These are phyloP conservation scores for Mortierella sp. DNA, from an alignment of 371 early-diverging fungal genomes.

Conservation along the genomic window DNA sequence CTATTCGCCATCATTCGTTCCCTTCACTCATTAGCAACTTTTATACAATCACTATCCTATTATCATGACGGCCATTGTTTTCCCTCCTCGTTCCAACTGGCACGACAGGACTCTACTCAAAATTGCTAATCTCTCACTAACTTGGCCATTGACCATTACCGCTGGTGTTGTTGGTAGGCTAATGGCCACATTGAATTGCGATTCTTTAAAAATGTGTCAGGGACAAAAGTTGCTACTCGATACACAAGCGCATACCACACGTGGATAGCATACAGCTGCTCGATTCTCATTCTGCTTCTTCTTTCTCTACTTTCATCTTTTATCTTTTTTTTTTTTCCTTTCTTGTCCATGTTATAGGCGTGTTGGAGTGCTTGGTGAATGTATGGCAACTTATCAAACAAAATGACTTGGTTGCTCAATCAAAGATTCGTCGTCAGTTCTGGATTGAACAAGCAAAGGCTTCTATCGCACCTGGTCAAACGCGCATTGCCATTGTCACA, in stretches of 20 bases:
- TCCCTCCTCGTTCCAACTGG: conserved; percentile 40
- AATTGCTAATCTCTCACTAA: conserved; percentile 17
- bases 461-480: neutral
- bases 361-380: conserved; percentile 40
- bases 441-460: conserved; percentile 49
- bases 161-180: conserved; percentile 32
- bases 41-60: no score
- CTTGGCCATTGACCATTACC: conserved; percentile 26
- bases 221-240: neutral
- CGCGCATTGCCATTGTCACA: conserved; percentile 45
- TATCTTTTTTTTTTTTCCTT: neutral
- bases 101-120: conserved; percentile 36
- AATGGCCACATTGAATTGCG: no score
- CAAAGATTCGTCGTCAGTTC: conserved; percentile 25
- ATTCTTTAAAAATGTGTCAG: no score
- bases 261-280: neutral
- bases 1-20: neutral
- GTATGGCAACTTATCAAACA: conserved; percentile 33
- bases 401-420: conserved; percentile 22
- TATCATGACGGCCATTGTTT: conserved; percentile 12
- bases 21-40: neutral
- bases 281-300: neutral
- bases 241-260: neutral
- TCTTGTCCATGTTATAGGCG: conserved; percentile 18
- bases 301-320: neutral